Base-by-base conservation (phyloP, 345 rosid genomes). In the Kandelia obovata region DNA sequence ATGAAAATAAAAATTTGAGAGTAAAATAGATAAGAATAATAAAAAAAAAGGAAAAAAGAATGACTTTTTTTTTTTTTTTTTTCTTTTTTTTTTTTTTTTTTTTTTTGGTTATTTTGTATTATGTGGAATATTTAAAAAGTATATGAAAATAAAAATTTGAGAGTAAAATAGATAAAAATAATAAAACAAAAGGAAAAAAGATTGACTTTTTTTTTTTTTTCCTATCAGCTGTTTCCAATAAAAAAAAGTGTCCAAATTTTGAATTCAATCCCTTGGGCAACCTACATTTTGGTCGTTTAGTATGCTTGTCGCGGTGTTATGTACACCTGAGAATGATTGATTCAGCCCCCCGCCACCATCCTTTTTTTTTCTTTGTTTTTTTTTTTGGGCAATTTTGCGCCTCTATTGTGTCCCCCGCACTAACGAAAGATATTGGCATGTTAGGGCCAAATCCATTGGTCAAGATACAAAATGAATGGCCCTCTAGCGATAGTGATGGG, bases 391-490 rank as follows among this genome's bases (percentile, higher is more conserved):
- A 13, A 43, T 43, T 43, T 43, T 43, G 71, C 21, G 69, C 68
- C 68, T 56, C 63, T 69, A 67, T 25, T 68, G 72, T 73, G 72
- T 58, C n/a, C 13, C 76, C 13, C 76, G 73, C 81, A 72, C 73
- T 75, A 59, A 20, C 5, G 47, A 55, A 69, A 72, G 61, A 47
- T 69, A 71, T 66, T 35, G 58, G 23, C 47, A 47, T 15, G 23
- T 32, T 71, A 62, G 43, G 67, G 68, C 71, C 55, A 66, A 73
- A 53, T 66, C 52, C 35, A 59, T 69, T 59, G 58, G 47, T 69
- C 65, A 59, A 46, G 51, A 6, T 21, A 59, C 46, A 15, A 2
- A 60, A 28, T 27, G 30, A 47, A 46, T 43, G 49, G 19, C 49
- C 16, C 5, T 11, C 15, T 43, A 13, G 17, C 0, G 49, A 10